A percentile compares a stretch with the other conserved stretches of the same genome.
Evolutionary conservation across 345 rosid species (phyloP).

Genomic region (Firmiana major): DNA sequence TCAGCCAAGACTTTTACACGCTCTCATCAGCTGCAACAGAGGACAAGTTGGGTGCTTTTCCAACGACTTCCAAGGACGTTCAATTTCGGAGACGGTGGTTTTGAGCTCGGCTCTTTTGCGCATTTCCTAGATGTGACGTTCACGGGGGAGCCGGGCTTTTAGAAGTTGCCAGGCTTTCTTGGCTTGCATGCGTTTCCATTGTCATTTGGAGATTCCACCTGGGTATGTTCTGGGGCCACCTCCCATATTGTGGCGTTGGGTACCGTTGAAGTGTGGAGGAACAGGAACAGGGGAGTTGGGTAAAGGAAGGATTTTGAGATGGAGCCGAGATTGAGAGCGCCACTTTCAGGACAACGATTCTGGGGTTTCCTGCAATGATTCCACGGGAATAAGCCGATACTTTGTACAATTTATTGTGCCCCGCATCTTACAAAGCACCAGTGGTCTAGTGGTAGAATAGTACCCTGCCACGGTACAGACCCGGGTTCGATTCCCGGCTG

Average conservation of each 20-base stretch:
- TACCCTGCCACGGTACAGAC: slow-evolving; percentile 69
- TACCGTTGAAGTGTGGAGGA: slow-evolving; percentile 24
- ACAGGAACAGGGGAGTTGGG: slow-evolving; percentile 12
- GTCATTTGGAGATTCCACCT: slow-evolving; percentile 89
- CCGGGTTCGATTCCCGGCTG: slow-evolving; percentile 65
- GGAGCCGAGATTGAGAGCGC: slow-evolving; percentile 19
- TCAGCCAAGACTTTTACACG: slow-evolving; percentile 86
- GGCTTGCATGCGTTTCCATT: slow-evolving; percentile 91
- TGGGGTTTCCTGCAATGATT: no score
- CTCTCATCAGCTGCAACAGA: slow-evolving; percentile 74
- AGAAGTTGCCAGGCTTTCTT: slow-evolving; percentile 86
- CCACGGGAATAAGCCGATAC: no score
- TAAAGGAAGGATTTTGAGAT: slow-evolving; percentile 29
- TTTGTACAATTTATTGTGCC: no score
- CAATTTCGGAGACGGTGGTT: slow-evolving; percentile 82
- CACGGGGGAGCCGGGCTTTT: slow-evolving; percentile 67
- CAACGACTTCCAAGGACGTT: slow-evolving; percentile 80
- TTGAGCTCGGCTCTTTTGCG: slow-evolving; percentile 88
- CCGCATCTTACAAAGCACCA: no score
- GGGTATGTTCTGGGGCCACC: slow-evolving; percentile 85
- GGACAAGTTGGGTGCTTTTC: slow-evolving; percentile 64
- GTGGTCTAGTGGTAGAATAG: slow-evolving; percentile 84
- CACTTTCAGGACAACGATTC: no score
- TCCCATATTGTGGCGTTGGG: slow-evolving; percentile 61
- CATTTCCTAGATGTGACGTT: slow-evolving; percentile 90